Conservation (phyloP, 176 grass and related monocot genomes). For the Juncus inflexus region DNA sequence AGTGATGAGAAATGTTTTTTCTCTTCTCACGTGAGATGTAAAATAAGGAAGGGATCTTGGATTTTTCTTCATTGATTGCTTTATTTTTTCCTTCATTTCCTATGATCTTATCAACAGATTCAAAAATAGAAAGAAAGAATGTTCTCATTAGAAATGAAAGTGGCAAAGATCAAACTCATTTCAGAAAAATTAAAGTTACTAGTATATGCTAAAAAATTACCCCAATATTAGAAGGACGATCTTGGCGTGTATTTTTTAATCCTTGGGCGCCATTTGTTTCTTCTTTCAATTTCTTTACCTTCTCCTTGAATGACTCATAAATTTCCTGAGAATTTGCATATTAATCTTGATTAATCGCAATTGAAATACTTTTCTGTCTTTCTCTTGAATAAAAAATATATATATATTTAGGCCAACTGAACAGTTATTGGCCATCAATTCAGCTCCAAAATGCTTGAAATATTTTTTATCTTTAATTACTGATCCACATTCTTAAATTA, state of each 20-base stretch:
- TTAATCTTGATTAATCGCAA: no score
- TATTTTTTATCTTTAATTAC: no score
- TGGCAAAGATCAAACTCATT: neutral
- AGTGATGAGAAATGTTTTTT: constrained; percentile 36
- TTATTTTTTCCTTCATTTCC: neutral
- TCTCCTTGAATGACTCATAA: constrained; percentile 38
- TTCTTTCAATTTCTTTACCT: constrained; percentile 13
- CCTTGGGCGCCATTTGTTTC: neutral
- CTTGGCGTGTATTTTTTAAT: constrained; percentile 5
- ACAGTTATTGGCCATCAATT: no score
- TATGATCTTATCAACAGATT: constrained; percentile 26
- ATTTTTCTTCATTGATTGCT: neutral
- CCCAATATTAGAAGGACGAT: constrained; percentile 44
- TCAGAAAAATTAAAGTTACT: neutral
- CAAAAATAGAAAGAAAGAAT: neutral
- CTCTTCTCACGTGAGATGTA: constrained; percentile 65
- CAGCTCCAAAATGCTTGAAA: no score
- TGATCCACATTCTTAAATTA: no score
- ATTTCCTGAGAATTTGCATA: constrained; percentile 26
- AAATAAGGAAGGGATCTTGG: constrained; percentile 29
- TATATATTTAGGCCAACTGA: no score
- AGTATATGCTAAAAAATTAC: constrained; percentile 23
- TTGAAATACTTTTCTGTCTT: no score
- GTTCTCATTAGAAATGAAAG: constrained; percentile 2
- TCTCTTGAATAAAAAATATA: no score